Base-by-base conservation (phyloP, 1,284 basidiomycete genomes). In the Anthracocystis panici-leucophaei region DNA sequence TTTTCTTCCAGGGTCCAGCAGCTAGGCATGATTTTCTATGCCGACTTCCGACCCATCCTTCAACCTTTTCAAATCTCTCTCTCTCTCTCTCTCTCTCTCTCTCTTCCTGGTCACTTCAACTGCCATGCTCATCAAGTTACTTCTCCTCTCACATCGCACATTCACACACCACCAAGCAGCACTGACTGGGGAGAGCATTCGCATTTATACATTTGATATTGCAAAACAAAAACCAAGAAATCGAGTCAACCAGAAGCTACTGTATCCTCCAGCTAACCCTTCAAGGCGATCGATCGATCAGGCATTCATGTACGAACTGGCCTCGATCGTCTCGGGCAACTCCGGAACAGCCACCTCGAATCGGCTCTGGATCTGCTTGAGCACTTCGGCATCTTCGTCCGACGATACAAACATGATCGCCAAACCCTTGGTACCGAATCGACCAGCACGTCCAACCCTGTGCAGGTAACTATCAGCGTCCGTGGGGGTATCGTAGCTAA, bases 391-490 rank as follows among this genome's bases (percentile, higher is more conserved):
- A 85, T 99, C 97, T 71, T 89, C 90, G 58, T 97, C 95, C 29
- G 91, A 92, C 5, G 94, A 91, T 51, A 97, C 93, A 85, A 97
- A 99, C 11, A 95, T 96, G 86, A 99, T 95, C n/a, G 95, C 95
- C 42, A 99, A 90, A 90, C 97, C 97, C 87, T 99, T 99, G 49
- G 97, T 99, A 77, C 97, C 97, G 87, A 99, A 99, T 81, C 97
- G 93, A 79, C 97, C 97, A 76, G 97, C 97, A 89, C 97, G 95
- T 79, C 95, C 97, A 68, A 99, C 97, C 87, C 97, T 92, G 87
- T 99, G 97, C 59, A 99, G 90, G 87, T 99, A 99, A 75, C 93
- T 95, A 87, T 99, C 97, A 40, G 97, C 97, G 84, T 99, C 97
- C 51, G 92, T 90, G 45, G 97, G 95, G 62, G 93, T 95, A 85